These are phyloP conservation scores for Sugiyamaella pinicola DNA, from an alignment of 1,139 yeast genomes.

Conservation along the genomic window DNA sequence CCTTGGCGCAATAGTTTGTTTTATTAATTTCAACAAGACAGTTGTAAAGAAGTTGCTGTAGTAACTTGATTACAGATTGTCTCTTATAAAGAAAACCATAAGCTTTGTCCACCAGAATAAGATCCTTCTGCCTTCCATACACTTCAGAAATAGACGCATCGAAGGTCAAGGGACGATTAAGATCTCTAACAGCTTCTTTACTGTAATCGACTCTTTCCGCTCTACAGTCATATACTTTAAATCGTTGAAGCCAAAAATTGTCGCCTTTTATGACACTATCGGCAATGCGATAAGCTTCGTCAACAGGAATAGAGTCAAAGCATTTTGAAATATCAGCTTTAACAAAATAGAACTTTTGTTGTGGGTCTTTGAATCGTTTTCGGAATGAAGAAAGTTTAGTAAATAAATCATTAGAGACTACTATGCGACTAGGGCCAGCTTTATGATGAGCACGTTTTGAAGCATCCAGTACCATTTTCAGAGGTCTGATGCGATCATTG, in stretches of 20 bases:
- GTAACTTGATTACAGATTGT: constrained; percentile 24
- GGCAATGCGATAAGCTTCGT: constrained; percentile 42
- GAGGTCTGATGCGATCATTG: constrained; percentile 36
- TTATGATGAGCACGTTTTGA: constrained; percentile 25
- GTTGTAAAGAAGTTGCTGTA: constrained; percentile 47
- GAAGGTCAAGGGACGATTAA: neutral
- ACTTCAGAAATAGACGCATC: neutral
- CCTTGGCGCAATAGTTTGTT: constrained; percentile 49
- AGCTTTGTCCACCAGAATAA: constrained; percentile 21
- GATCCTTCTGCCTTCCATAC: neutral
- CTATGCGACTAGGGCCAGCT: constrained; percentile 19
- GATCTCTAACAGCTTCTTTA: neutral
- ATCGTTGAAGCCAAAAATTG: constrained; percentile 17
- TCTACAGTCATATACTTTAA: constrained; percentile 10
- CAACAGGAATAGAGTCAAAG: constrained; percentile 71
- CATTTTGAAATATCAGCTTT: constrained; percentile 82
- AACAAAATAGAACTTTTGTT: constrained; percentile 48
- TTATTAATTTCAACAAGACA: constrained; percentile 46
- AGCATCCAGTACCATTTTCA: constrained; percentile 32
- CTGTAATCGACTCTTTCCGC: neutral
- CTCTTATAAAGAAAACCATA: constrained; percentile 3
- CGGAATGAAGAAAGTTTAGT: constrained; percentile 28
- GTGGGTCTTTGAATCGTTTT: constrained; percentile 1
- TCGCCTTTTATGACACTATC: constrained; percentile 24
- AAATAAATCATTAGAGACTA: constrained; percentile 25